Percentiles rank a stretch among this genome's conserved stretches.
Conservation (phyloP, 2,329 filamentous ascomycete species). For the Fusarium nanum region DNA sequence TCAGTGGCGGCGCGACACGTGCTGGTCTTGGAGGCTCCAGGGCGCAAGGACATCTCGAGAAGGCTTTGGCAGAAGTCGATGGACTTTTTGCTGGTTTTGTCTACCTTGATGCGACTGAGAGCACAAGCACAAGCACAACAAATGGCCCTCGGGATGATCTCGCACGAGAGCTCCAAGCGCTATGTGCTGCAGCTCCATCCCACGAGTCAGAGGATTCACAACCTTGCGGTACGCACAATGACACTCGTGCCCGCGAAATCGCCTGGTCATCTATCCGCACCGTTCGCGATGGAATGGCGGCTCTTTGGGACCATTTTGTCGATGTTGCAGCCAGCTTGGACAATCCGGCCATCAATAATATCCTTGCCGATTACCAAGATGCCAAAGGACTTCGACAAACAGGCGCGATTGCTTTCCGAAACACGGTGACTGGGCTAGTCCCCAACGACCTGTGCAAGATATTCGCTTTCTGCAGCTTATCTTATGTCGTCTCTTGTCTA, state of each 20-base stretch:
- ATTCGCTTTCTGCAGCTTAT: slow-evolving; percentile 39
- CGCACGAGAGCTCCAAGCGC: neutral
- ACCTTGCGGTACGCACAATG: neutral
- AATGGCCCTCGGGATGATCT: accelerated
- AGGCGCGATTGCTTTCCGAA: slow-evolving; percentile 35
- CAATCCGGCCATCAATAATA: neutral
- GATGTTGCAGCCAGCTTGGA: neutral
- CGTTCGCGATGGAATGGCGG: slow-evolving; percentile 11
- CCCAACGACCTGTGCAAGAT: slow-evolving; percentile 19
- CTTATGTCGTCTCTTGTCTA: slow-evolving; percentile 32
- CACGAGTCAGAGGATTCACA: neutral
- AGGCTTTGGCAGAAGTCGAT: slow-evolving; percentile 22
- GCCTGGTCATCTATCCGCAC: slow-evolving; percentile 19
- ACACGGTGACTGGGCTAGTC: slow-evolving; percentile 2
- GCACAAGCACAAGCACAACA: accelerated
- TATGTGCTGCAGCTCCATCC: neutral
- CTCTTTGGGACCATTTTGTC: slow-evolving; percentile 18
- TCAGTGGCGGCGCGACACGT: slow-evolving; percentile 3
- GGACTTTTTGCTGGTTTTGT: slow-evolving; percentile 30
- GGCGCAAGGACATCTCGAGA: slow-evolving; percentile 4
- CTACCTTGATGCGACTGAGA: slow-evolving; percentile 11
- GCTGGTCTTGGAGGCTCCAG: neutral
- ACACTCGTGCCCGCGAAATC: neutral
- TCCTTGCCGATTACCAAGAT: slow-evolving; percentile 9
- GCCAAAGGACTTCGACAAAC: slow-evolving; percentile 25